These are phyloP conservation scores for Solanum hybrid DNA, from an alignment of 305 asterid genomes.

Conservation along the genomic window DNA sequence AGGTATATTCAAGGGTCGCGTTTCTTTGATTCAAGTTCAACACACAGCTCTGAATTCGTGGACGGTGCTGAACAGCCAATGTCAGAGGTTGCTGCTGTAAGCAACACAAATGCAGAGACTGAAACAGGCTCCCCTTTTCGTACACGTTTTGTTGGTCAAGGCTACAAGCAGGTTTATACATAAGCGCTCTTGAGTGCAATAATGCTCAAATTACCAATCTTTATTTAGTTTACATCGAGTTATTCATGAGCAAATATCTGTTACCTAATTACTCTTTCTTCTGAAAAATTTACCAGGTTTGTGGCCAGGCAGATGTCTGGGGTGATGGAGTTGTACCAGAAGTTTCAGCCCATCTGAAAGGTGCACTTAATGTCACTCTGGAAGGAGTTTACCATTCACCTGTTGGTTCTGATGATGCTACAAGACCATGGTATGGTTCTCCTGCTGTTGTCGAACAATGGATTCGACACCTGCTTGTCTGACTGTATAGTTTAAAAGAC, in stretches of 20 bases:
- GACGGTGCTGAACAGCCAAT: conserved; percentile 22
- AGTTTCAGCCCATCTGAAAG: conserved; percentile 83
- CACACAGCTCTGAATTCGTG: conserved; percentile 13
- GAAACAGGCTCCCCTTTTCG: conserved; percentile 37
- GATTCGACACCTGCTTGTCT: conserved; percentile 69
- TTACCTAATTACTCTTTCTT: background rate
- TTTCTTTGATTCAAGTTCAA: conserved; percentile 32
- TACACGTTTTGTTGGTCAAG: conserved; percentile 82
- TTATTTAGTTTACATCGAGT: background rate
- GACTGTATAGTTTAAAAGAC: background rate
- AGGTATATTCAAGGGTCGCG: conserved; percentile 86
- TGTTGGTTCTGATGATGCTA: conserved; percentile 71
- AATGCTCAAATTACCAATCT: background rate
- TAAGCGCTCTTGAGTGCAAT: background rate
- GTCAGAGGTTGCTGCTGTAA: conserved; percentile 26
- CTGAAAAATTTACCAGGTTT: conserved; percentile 40
- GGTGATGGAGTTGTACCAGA: conserved; percentile 95
- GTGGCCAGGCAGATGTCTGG: conserved; percentile 89
- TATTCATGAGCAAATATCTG: background rate
- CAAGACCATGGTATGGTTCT: conserved; percentile 91
- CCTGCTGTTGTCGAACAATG: conserved; percentile 69
- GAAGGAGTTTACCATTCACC: conserved; percentile 89
- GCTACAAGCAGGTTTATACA: conserved; percentile 73
- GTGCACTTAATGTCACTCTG: conserved; percentile 68
- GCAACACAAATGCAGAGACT: conserved; percentile 13